These are phyloP conservation scores for Taphrina wiesneri DNA, from an alignment of 1,139 yeast species.

Conservation along the genomic window DNA sequence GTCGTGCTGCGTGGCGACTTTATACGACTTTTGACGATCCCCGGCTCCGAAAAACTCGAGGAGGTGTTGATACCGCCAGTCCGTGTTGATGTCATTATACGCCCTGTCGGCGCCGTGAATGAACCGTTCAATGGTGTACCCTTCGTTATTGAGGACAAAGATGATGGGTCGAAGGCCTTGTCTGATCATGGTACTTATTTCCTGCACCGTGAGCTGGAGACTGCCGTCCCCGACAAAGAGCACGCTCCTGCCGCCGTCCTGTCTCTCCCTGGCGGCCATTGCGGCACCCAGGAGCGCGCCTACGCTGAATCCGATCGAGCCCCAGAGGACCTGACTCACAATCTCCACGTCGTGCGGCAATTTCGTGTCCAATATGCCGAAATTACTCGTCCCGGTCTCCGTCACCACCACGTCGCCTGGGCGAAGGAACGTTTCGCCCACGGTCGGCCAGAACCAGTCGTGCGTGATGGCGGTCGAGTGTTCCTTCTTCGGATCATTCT, in stretches of 20 bases:
- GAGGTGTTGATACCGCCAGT: conserved; percentile 75
- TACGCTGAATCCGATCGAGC: conserved; percentile 82
- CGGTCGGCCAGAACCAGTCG: conserved; percentile 40
- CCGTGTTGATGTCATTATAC: conserved; percentile 76
- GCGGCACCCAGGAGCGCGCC: conserved; percentile 83
- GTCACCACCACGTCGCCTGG: conserved; percentile 67
- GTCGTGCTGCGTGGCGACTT: conserved; percentile 47
- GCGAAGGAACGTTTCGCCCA: conserved; percentile 48
- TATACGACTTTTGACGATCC: conserved; percentile 48
- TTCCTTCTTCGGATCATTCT: conserved; percentile 31
- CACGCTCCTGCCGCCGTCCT: conserved; percentile 51
- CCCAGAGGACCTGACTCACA: conserved; percentile 69
- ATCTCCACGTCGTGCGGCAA: conserved; percentile 57
- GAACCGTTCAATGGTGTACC: conserved; percentile 83
- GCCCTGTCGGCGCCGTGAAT: conserved; percentile 73
- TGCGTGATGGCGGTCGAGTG: conserved; percentile 39
- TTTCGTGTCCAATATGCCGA: conserved; percentile 63
- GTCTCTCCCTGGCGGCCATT: conserved; percentile 60
- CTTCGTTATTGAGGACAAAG: conserved; percentile 73
- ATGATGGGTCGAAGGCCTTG: conserved; percentile 63
- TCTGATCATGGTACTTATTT: conserved; percentile 67
- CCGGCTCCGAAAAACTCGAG: conserved; percentile 64
- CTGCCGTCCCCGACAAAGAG: conserved; percentile 87
- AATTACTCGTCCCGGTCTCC: conserved; percentile 79
- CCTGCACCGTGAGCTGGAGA: conserved; percentile 87